phyloP scores from a whole-genome alignment of 495 filamentous ascomycete genomes.

The Penicillium simplicissimum region DNA sequence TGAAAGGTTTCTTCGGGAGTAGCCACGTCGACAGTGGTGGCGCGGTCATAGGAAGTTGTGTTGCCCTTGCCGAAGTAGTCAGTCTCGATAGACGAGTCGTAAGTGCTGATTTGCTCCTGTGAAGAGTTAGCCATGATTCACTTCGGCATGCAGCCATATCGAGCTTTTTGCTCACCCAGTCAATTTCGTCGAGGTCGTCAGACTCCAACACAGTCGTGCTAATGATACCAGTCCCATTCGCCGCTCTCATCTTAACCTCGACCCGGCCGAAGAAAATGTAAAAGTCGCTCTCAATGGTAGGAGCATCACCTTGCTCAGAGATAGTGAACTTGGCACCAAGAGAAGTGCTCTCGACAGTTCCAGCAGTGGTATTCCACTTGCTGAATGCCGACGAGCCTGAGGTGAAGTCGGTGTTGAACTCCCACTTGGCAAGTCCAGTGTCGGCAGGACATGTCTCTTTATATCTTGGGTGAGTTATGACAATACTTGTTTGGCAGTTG shows the following conservation, averaged over 20 bases:
- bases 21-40: conserved; percentile 53
- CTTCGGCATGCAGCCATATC: neutral
- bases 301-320: conserved; percentile 66
- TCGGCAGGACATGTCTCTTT: conserved; percentile 59
- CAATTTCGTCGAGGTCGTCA: conserved; percentile 90
- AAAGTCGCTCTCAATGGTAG: conserved; percentile 72
- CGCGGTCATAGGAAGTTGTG: conserved; percentile 76
- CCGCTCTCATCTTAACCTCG: conserved; percentile 72
- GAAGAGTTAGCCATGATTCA: neutral
- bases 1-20: conserved; percentile 71
- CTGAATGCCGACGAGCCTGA: conserved; percentile 47
- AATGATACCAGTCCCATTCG: conserved; percentile 73
- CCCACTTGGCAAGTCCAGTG: conserved; percentile 58
- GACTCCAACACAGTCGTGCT: conserved; percentile 82
- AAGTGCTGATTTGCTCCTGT: conserved; percentile 58
- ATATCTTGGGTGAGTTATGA: conserved; percentile 1
- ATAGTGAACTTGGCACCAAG: conserved; percentile 72
- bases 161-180: conserved; percentile 67
- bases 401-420: conserved; percentile 66
- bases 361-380: conserved; percentile 63
- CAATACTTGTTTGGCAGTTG: too few relatives aligned
- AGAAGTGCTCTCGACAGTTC: conserved; percentile 49
- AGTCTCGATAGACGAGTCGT: conserved; percentile 68
- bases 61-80: conserved; percentile 96
- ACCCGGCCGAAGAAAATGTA: conserved; percentile 81